These are phyloP conservation scores for Chytriomyces sp. DNA, from an alignment of 192 early-diverging fungal genomes.

Conservation along the genomic window DNA sequence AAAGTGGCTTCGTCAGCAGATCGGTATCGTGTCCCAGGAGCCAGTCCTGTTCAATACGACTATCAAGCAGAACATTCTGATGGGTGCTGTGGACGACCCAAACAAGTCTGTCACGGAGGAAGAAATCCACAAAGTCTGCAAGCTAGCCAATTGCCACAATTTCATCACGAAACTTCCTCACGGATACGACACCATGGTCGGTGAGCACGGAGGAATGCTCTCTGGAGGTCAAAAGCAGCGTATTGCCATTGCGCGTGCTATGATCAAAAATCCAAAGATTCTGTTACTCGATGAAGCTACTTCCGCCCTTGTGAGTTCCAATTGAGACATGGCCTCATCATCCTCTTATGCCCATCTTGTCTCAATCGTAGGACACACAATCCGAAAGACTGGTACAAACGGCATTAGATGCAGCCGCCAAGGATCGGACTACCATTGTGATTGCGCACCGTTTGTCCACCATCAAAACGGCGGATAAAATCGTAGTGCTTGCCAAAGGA, in stretches of 20 bases:
- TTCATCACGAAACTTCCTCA: slow-evolving; percentile 85
- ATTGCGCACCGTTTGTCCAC: slow-evolving; percentile 93
- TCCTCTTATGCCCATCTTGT: not conserved
- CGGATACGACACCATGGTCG: slow-evolving; percentile 80
- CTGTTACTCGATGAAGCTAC: slow-evolving; percentile 68
- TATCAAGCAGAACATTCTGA: slow-evolving; percentile 83
- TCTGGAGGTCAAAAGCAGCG: slow-evolving; percentile 94
- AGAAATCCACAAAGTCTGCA: slow-evolving; percentile 54
- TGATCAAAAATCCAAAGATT: slow-evolving; percentile 83
- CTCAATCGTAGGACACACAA: slow-evolving; percentile 46
- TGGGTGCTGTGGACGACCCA: slow-evolving; percentile 63
- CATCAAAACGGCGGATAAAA: slow-evolving; percentile 75
- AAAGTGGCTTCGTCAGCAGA: slow-evolving; percentile 80
- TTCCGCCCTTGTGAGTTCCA: slow-evolving; percentile 41
- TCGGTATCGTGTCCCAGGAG: slow-evolving; percentile 91
- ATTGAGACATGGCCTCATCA: not conserved
- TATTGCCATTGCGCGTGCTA: slow-evolving; percentile 92
- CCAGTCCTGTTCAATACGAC: slow-evolving; percentile 79
- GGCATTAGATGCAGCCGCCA: slow-evolving; percentile 50
- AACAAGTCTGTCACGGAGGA: slow-evolving; percentile 33
- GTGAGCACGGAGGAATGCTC: slow-evolving; percentile 70
- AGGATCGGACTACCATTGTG: slow-evolving; percentile 83
- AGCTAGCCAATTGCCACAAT: slow-evolving; percentile 72
- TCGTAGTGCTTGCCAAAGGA: slow-evolving; percentile 51
- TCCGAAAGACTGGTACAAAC: slow-evolving; percentile 55